Evolutionary conservation across 2,329 filamentous ascomycete genomes (phyloP).

Genomic region (Fonsecaea monophora): DNA sequence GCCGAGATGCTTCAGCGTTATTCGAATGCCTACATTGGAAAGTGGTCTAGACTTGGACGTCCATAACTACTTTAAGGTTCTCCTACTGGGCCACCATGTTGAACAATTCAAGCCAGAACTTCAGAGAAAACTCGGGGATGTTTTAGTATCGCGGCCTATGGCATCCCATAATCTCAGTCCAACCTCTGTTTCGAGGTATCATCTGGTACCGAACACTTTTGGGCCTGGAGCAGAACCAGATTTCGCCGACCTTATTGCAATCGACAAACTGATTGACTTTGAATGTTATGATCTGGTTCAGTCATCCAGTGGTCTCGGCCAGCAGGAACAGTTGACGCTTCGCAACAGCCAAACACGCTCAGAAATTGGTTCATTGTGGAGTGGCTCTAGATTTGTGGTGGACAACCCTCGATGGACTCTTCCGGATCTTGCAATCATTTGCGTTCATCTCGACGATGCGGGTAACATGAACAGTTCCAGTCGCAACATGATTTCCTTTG

Average conservation of each 20-base stretch:
- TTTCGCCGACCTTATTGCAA: conserved; percentile 56
- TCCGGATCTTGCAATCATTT: conserved; percentile 56
- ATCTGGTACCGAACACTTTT: conserved; percentile 57
- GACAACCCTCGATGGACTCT: conserved; percentile 52
- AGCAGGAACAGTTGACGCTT: conserved; percentile 43
- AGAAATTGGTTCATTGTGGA: conserved; percentile 48
- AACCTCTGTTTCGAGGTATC: conserved; percentile 53
- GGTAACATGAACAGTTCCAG: conserved; percentile 39
- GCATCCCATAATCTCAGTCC: conserved; percentile 46
- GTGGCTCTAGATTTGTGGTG: conserved; percentile 48
- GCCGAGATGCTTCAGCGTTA: conserved; percentile 31
- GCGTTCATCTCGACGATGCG: conserved; percentile 44
- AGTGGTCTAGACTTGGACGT: conserved; percentile 34
- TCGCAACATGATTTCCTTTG: conserved; percentile 46
- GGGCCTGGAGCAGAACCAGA: conserved; percentile 53
- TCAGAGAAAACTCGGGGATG: conserved; percentile 55
- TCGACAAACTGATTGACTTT: conserved; percentile 53
- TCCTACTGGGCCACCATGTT: conserved; percentile 30
- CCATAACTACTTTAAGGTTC: conserved; percentile 33
- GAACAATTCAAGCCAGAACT: conserved; percentile 35
- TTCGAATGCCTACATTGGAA: conserved; percentile 40
- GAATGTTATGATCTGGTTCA: conserved; percentile 50
- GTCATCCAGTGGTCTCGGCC: neutral
- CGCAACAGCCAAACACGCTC: conserved; percentile 40
- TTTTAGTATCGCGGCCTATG: conserved; percentile 51